Evolutionary conservation across 2,329 filamentous ascomycete species (phyloP), one percentile per base, ranked within the genome.

Genomic region (Bipolaris sorokiniana): DNA sequence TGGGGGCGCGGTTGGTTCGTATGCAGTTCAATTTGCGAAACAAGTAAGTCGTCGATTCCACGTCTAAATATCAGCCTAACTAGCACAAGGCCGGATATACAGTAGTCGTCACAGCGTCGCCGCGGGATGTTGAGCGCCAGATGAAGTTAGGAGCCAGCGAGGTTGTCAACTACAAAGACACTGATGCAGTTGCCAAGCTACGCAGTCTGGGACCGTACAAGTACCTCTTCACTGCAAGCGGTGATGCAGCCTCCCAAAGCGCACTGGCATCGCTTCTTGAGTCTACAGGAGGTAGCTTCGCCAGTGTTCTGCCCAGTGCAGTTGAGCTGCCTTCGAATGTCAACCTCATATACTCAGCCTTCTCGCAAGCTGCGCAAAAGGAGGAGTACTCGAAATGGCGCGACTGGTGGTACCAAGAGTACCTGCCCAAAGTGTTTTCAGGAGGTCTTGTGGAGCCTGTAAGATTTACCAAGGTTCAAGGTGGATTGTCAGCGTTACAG

Each of bases 1-100:
- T 49, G 66, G 70, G 5, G 70, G 68, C 16, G 67, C 68, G 16
- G 66, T 72, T 9, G 67, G 67, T 28, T 63, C 60, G 47, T 68
- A 71, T 61, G 68, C 66, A 13, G 65, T 66, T 0, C 65, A 71
- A 45, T 71, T 65, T 45, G 68, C 69, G 5, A 68, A 66, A 38
- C 62, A 56, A 46, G 68, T 68, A 46, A 56, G 62, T 38, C 20
- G 26, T 28, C 16, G n/a, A 28, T 18, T 48, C 23, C 15, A 38
- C n/a, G 7, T 11, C 38, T 11, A 1, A 4, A 41, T 5, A 13
- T n/a, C 22, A 18, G 18, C 41, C 16, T 22, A 33, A 44, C 15
- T 37, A 42, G 36, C 26, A 49, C 58, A 59, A 63, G 67, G 66
- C 66, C 58, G 65, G 69, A 51, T 48, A 70, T 61, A 63, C 61